These are phyloP conservation scores for Leishmania amazonensis DNA, from an alignment of 208 protist species.

Conservation along the genomic window DNA sequence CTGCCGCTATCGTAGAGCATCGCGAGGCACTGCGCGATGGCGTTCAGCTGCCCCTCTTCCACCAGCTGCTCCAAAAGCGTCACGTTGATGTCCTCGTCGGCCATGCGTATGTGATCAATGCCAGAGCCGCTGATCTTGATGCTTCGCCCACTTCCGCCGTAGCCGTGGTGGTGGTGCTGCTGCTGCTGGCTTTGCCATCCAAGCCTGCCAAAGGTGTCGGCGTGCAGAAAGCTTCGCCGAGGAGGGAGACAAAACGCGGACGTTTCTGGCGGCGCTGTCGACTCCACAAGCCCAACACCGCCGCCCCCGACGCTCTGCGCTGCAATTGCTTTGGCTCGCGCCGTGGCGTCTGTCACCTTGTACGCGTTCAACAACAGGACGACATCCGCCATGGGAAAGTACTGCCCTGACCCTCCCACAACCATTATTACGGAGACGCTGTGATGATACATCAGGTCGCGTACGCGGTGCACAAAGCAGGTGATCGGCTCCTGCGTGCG, in stretches of 20 bases:
- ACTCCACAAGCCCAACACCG: constrained; percentile 2
- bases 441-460: constrained; percentile 63
- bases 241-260: constrained; percentile 27
- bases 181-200: constrained; percentile 7
- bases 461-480: constrained; percentile 81
- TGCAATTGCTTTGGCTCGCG: constrained; percentile 63
- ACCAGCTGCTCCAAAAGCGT: constrained; percentile 89
- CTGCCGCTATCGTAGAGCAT: constrained; percentile 55
- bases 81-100: constrained; percentile 78
- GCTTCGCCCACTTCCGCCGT: constrained; percentile 11
- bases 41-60: constrained; percentile 89
- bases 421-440: constrained; percentile 88
- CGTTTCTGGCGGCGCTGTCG: background rate
- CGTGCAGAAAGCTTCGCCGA: constrained; percentile 19
- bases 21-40: constrained; percentile 82
- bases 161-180: constrained; percentile 6
- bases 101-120: constrained; percentile 47
- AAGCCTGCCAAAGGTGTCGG: constrained; percentile 19
- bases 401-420: constrained; percentile 93
- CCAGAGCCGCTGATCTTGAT: constrained; percentile 64
- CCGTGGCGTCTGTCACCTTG: constrained; percentile 71
- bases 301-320: background rate
- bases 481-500: constrained; percentile 93
- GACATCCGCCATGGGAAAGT: constrained; percentile 88
- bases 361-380: constrained; percentile 92